Percentiles rank a stretch among this genome's conserved stretches.
Evolutionary conservation across 2,329 filamentous ascomycete genomes (phyloP).

Genomic region (Xylaria polymorpha): DNA sequence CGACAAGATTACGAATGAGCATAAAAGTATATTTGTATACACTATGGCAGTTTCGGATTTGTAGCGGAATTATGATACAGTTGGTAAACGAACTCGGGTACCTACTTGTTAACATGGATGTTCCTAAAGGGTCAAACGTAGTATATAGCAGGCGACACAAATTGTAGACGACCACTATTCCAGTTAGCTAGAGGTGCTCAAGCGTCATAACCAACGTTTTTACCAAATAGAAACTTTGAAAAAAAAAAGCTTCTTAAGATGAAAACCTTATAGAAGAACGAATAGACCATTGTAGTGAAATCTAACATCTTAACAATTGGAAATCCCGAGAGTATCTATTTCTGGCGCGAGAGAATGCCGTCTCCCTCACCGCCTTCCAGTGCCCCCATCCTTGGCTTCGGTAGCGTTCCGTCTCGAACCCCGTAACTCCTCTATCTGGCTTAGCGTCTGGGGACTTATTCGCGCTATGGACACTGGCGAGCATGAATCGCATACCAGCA

Average conservation of each 20-base stretch:
- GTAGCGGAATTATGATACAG: neutral
- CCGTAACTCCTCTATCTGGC: neutral
- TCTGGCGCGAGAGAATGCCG: neutral
- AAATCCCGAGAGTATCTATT: too few species aligned
- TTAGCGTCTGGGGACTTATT: slow-evolving; percentile 6
- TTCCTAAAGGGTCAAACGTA: neutral
- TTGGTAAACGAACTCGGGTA: neutral
- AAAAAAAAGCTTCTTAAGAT: neutral
- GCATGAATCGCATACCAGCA: too few species aligned
- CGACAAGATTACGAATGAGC: neutral
- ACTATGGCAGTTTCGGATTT: neutral
- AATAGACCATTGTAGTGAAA: too few species aligned
- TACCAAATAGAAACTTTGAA: neutral
- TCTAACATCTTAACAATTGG: too few species aligned
- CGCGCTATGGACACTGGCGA: neutral
- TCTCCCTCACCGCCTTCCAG: slow-evolving; percentile 1
- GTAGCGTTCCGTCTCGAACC: neutral
- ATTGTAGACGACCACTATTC: neutral
- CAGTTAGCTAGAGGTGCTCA: neutral
- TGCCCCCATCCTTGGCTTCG: neutral
- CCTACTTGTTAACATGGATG: neutral
- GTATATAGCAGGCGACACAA: neutral
- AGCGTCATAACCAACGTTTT: neutral
- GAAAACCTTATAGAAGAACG: neutral
- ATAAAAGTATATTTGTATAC: neutral